Evolutionary conservation across 2,329 filamentous ascomycete species (phyloP), one percentile per base, ranked within the genome.

Genomic region (Aspergillus bombycis): DNA sequence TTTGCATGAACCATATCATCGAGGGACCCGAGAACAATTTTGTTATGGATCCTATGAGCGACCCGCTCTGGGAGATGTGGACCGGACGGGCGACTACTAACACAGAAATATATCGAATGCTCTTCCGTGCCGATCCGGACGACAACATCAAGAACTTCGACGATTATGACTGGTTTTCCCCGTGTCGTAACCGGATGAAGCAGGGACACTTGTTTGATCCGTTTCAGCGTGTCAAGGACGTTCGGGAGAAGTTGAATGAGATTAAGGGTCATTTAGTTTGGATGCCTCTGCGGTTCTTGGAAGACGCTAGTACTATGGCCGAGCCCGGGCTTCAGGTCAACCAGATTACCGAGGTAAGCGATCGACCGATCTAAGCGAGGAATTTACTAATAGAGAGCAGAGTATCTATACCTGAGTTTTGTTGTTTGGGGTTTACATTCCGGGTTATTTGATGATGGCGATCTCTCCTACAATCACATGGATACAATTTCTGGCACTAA

Each of bases 71-170:
- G 72, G 80, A 84, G 32, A 82, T 92, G 36, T 97, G 93, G 93
- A 88, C 86, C 34, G 78, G 76, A 46, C 92, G 90, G 12, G 93
- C 94, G 0, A 85, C 83, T 43, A 86, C 81, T 45, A 97, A 97
- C 80, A 97, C 93, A 0, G 88, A 93, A 55, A 86, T 91, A 14
- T 97, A 96, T 74, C 86, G 85, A 66, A 88, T 89, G 70, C 88
- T 93, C 14, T 97, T 97, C 86, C 92, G 96, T 74, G 80, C 88
- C 82, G 94, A 98, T 74, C 94, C 95, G 0, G 94, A 98, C 77
- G 88, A 97, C 72, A 85, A 91, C 72, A 92, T 97, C 75, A 92
- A 90, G 84, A 96, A 86, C 0, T 98, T 97, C 70, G 89, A 93
- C 2, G 93, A 97, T 67, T 98, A 98, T 75, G 89, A 97, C 71